phyloP scores from a whole-genome alignment of 75 land plant genomes.

The Larix kaempferi region DNA sequence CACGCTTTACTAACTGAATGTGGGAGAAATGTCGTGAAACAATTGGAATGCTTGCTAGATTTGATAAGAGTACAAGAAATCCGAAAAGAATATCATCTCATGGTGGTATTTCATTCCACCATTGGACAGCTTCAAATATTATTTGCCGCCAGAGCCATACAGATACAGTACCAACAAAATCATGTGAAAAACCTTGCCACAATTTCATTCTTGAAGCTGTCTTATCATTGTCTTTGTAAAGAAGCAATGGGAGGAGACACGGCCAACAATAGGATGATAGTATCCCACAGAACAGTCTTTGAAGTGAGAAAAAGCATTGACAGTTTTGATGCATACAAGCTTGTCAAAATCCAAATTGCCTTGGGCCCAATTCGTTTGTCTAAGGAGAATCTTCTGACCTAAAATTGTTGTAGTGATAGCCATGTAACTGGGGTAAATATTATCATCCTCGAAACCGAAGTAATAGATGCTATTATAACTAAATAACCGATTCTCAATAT shows the following conservation, averaged over 20 bases:
- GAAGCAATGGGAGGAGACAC: slow-evolving; percentile 91
- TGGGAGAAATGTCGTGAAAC: slow-evolving; percentile 89
- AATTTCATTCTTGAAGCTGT: slow-evolving; percentile 79
- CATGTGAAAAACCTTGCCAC: slow-evolving; percentile 92
- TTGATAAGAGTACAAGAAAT: slow-evolving; percentile 44
- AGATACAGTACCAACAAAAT: slow-evolving; percentile 58
- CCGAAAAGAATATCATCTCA: slow-evolving; percentile 85
- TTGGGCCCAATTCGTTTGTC: slow-evolving; percentile 72
- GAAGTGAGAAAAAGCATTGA: slow-evolving; percentile 78
- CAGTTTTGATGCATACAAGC: slow-evolving; percentile 83
- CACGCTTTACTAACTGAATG: slow-evolving; percentile 81
- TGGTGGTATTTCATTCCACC: slow-evolving; percentile 79
- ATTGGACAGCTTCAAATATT: slow-evolving; percentile 82
- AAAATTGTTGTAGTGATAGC: slow-evolving; percentile 72
- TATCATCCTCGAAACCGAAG: slow-evolving; percentile 78
- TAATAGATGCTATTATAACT: slow-evolving; percentile 69
- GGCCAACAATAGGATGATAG: slow-evolving; percentile 76
- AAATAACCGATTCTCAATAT: slow-evolving; percentile 77
- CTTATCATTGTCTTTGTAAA: slow-evolving; percentile 84
- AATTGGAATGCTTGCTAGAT: slow-evolving; percentile 81
- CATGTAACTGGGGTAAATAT: slow-evolving; percentile 96
- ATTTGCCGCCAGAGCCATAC: slow-evolving; percentile 80
- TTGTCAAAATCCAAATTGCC: slow-evolving; percentile 76
- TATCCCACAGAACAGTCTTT: slow-evolving; percentile 66
- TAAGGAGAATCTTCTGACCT: slow-evolving; percentile 62